Percentiles rank a stretch among this genome's conserved stretches.
These are phyloP conservation scores for Pharus latifolius DNA, from an alignment of 176 grass and related monocot genomes.

Conservation along the genomic window DNA sequence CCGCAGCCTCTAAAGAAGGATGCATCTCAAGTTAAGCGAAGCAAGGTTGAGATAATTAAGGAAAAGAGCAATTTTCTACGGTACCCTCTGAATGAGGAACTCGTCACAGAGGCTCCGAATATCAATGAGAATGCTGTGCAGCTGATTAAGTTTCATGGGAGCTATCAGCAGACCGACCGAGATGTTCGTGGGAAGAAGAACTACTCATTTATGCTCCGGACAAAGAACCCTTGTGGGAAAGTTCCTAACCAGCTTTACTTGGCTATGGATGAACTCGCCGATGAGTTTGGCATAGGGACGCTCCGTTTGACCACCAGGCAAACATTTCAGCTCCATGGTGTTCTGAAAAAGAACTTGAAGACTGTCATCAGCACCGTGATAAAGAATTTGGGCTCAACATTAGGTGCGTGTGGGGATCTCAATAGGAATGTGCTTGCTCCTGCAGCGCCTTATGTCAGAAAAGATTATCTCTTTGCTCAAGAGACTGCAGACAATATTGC, in stretches of 20 bases:
- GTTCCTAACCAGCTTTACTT: conserved; percentile 85
- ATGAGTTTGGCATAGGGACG: conserved; percentile 91
- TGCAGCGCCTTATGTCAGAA: conserved; percentile 72
- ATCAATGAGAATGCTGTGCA: conserved; percentile 83
- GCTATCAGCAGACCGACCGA: conserved; percentile 86
- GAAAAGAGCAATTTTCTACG: conserved; percentile 93
- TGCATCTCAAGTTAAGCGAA: conserved; percentile 55
- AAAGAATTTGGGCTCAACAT: conserved; percentile 90
- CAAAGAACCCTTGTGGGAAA: conserved; percentile 93
- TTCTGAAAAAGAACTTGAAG: conserved; percentile 96
- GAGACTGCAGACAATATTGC: conserved; percentile 88
- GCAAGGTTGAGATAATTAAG: conserved; percentile 98
- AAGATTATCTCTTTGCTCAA: conserved; percentile 72
- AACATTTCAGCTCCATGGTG: conserved; percentile 91
- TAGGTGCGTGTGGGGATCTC: conserved; percentile 93
- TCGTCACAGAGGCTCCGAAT: conserved; percentile 67
- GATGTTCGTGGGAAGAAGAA: conserved; percentile 75
- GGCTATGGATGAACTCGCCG: conserved; percentile 80
- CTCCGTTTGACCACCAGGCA: conserved; percentile 90
- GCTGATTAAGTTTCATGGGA: conserved; percentile 95
- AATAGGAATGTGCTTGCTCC: conserved; percentile 97
- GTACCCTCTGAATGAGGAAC: conserved; percentile 87
- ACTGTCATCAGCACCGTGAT: conserved; percentile 72
- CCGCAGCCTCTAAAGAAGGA: conserved; percentile 69
- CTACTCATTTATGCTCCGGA: conserved; percentile 96